Percentiles rank a stretch among this genome's conserved stretches.
phyloP scores from a whole-genome alignment of 1,284 basidiomycete species.

The Marasmius oreades region DNA sequence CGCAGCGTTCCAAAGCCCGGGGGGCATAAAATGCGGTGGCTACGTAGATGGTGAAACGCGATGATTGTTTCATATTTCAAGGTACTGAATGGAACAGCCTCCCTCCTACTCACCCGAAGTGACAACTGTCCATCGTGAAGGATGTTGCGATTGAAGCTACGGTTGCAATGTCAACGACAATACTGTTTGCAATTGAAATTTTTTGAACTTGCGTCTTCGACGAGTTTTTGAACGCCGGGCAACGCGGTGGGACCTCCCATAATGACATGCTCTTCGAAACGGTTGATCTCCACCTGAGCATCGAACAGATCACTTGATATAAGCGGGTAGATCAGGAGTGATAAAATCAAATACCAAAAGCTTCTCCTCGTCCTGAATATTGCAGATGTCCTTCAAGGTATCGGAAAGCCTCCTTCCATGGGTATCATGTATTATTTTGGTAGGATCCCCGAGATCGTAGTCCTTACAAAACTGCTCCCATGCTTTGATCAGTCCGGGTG shows the following conservation, averaged over 20 bases:
- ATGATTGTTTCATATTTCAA: neutral
- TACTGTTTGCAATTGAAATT: neutral
- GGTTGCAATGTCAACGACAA: neutral
- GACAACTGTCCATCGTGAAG: slow-evolving; percentile 66
- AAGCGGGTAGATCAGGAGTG: neutral
- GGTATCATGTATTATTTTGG: slow-evolving; percentile 48
- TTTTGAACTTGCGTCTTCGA: slow-evolving; percentile 38
- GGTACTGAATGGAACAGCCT: neutral
- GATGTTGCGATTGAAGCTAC: slow-evolving; percentile 9
- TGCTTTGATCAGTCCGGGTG: slow-evolving; percentile 61
- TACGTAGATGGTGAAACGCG: slow-evolving; percentile 20
- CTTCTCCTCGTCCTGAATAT: slow-evolving; percentile 51
- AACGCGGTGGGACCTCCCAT: slow-evolving; percentile 54
- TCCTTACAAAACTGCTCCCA: slow-evolving; percentile 59
- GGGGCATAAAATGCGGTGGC: slow-evolving; percentile 69
- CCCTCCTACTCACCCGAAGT: slow-evolving; percentile 59
- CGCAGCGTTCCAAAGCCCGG: slow-evolving; percentile 57
- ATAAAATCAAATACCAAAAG: slow-evolving; percentile 41
- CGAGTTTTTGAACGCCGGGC: slow-evolving; percentile 47
- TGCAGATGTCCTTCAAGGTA: slow-evolving; percentile 67
- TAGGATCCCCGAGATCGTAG: slow-evolving; percentile 51
- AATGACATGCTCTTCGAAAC: slow-evolving; percentile 66
- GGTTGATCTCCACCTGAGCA: slow-evolving; percentile 51
- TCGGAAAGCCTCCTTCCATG: slow-evolving; percentile 76
- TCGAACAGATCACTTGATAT: slow-evolving; percentile 1